Base-by-base conservation (phyloP, 208 protist species). In the Phytomonas sp. region DNA sequence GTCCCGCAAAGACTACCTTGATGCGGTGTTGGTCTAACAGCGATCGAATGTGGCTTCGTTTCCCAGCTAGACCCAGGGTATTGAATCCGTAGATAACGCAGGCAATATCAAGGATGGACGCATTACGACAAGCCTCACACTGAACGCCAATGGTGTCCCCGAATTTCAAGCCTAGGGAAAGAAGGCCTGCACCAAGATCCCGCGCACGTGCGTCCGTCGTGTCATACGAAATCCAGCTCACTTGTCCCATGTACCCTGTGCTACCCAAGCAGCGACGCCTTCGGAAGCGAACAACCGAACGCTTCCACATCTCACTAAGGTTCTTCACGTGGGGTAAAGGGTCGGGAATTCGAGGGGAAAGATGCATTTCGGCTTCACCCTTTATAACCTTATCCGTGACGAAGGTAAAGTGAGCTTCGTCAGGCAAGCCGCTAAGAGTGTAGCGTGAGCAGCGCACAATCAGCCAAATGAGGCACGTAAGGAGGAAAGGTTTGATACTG, bases 111-210 rank as follows among this genome's bases (percentile, higher is more conserved):
- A 94, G 72, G 46, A 93, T 67, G 5, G 85, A 66, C 0, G 82
- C 75, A 62, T 79, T 81, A 29, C 70, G 67, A 63, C 78, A 84
- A 17, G 89, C 82, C 66, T 89, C 85, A 71, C 82, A 88, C 61
- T 86, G 79, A 13, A 96, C 85, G 4, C 88, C 91, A 43, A 96
- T 83, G 26, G 87, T 70, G 64, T 93, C 87, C n/a, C 91, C 91
- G 1, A 74, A 75, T 20, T 56, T 62, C 43, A 92, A 71, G 30
- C 88, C 87, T 26, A 91, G 70, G 32, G 80, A 66, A 17, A 79
- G 53, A 40, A 96, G 78, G 1, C 87, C 91, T 28, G 80, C 76
- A n/a, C 80, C 88, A 23, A 96, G 71, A n/a, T 92, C 84, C 20
- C 81, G 75, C 31, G 82, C 86, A 1, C 79, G 81, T 37, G 75